Base-by-base conservation (phyloP, 306 rosid genomes). In the Delonix regia region DNA sequence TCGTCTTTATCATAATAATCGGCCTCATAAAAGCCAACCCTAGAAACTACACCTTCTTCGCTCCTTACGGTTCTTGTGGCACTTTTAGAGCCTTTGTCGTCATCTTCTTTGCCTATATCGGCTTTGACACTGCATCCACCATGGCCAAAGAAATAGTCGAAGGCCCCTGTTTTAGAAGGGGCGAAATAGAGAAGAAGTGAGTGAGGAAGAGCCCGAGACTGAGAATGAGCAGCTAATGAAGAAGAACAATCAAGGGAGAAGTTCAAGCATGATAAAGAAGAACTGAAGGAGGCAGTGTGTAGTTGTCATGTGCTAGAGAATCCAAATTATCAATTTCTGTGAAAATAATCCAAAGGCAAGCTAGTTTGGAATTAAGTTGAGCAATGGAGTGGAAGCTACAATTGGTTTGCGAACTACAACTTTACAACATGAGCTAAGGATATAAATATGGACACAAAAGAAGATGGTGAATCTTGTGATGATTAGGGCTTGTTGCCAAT, bases 141-240 rank as follows among this genome's bases (percentile, higher is more conserved):
- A 71, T 89, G 90, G 93, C 93, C 0, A 87, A 86, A 66, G 90
- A 89, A 30, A 89, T n/a, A n/a, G n/a, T n/a, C n/a, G n/a, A n/a
- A n/a, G n/a, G n/a, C n/a, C n/a, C n/a, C n/a, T n/a, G n/a, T n/a
- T n/a, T n/a, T n/a, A n/a, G n/a, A n/a, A n/a, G n/a, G n/a, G n/a
- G n/a, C n/a, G n/a, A n/a, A n/a, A n/a, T n/a, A n/a, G n/a, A n/a
- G n/a, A n/a, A n/a, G n/a, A n/a, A n/a, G n/a, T n/a, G n/a, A n/a
- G n/a, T n/a, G n/a, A n/a, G n/a, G n/a, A n/a, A n/a, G n/a, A n/a
- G n/a, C n/a, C n/a, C n/a, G n/a, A n/a, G n/a, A n/a, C n/a, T n/a
- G n/a, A n/a, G n/a, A n/a, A n/a, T n/a, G n/a, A n/a, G n/a, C n/a
- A n/a, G n/a, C n/a, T n/a, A n/a, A n/a, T n/a, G n/a, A n/a, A n/a